Evolutionary conservation across 2,329 filamentous ascomycete species (phyloP), one percentile per base, ranked within the genome.

Genomic region (Aspergillus arachidicola): DNA sequence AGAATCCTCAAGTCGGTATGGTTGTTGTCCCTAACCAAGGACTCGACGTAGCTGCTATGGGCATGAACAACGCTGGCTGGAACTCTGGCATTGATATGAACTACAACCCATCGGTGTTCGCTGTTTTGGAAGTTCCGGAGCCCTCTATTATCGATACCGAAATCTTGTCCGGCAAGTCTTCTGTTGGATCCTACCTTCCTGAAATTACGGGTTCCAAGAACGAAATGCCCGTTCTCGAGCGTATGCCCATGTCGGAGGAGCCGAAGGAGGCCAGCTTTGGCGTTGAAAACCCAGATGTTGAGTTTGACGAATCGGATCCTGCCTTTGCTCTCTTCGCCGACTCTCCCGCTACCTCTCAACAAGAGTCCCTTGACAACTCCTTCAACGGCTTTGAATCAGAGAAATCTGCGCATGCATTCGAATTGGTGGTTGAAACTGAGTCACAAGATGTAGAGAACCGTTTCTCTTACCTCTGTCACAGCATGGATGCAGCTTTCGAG

Each of bases 1-100:
- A 91, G 75, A 90, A 78, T 68, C 76, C 81, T 30, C 85, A 87
- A 62, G 80, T 94, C 68, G 89, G 89, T 73, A 91, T 96, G 85
- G 87, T 91, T 62, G 91, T 94, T 85, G 88, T 96, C 54, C 92
- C 93, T 1, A 93, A 96, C 79, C 88, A 91, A 70, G 84, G 81
- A 58, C 83, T 93, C 78, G 91, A 96, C 72, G 89, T 93, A 71
- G 87, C 89, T 59, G 86, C 90, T 79, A 84, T 95, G 71, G 85
- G 87, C 71, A 77, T 93, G 53, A 76, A 72, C 65, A 78, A 71
- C 59, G 71, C 70, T 48, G 76, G 78, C 26, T 83, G 81, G 79
- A 81, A 80, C 67, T 78, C 79, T 6, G 79, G 78, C 2, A 79
- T 82, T 43, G 80, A 82, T 46, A 76, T 80, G 67, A 81, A 78